phyloP scores from a whole-genome alignment of 345 rosid genomes.

The Odontarrhena argentea region DNA sequence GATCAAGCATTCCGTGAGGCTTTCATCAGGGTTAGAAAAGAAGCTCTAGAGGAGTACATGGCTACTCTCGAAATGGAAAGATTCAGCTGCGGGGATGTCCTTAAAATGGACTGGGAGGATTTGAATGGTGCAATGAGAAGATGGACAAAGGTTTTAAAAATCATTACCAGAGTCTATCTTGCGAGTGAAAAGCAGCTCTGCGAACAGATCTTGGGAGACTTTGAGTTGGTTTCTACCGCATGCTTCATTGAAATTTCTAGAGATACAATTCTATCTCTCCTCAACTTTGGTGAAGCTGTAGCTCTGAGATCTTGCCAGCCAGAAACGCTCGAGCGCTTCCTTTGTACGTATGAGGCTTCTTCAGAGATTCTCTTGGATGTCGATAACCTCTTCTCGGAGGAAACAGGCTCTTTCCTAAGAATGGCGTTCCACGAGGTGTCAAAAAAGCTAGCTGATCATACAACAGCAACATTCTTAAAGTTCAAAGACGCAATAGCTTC shows the following conservation, averaged over 20 bases:
- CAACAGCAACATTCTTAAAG: constrained; percentile 50
- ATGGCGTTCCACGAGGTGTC: constrained; percentile 57
- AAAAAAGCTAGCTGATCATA: constrained; percentile 45
- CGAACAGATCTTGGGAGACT: constrained; percentile 57
- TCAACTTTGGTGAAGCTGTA: constrained; percentile 78
- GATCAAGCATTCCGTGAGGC: constrained; percentile 55
- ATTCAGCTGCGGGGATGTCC: constrained; percentile 60
- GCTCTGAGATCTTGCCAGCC: constrained; percentile 55
- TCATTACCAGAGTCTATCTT: constrained; percentile 53
- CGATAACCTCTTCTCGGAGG: constrained; percentile 57
- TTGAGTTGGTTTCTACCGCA: constrained; percentile 41
- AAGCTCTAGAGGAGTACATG: constrained; percentile 65
- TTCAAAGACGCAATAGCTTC: constrained; percentile 53
- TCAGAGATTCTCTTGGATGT: constrained; percentile 51
- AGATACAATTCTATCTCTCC: constrained; percentile 51
- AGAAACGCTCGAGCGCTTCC: constrained; percentile 66
- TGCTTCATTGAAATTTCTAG: constrained; percentile 63
- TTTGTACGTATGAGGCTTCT: constrained; percentile 70
- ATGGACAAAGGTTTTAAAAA: constrained; percentile 67
- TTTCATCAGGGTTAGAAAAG: constrained; percentile 50
- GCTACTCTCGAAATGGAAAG: constrained; percentile 50
- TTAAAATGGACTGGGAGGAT: constrained; percentile 56
- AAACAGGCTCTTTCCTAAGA: constrained; percentile 52
- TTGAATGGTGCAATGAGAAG: constrained; percentile 60
- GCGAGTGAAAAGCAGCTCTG: constrained; percentile 64